Evolutionary conservation across 495 filamentous ascomycete genomes (phyloP).

Genomic region (Hypoxylon trugodes): DNA sequence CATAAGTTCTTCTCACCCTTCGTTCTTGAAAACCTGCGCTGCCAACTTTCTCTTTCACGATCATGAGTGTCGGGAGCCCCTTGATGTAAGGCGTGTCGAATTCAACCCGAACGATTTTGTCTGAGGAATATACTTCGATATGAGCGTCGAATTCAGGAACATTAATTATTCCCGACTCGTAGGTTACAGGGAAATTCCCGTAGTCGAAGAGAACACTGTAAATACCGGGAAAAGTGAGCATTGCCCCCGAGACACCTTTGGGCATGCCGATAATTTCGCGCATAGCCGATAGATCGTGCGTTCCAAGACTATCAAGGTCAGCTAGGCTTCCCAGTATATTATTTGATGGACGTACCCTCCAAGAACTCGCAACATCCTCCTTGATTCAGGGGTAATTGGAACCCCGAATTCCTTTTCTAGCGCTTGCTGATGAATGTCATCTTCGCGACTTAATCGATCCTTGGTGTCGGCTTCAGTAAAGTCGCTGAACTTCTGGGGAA

Average conservation of each 20-base stretch:
- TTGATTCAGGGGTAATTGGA: constrained; percentile 3
- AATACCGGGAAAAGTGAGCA: neutral
- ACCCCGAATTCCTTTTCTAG: constrained; percentile 2
- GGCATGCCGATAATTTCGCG: constrained; percentile 3
- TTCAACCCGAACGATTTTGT: constrained; percentile 1
- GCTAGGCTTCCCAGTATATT: neutral
- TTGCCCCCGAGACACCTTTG: neutral
- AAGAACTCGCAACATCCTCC: neutral
- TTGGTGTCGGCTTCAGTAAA: neutral
- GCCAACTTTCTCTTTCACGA: neutral
- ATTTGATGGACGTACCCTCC: neutral
- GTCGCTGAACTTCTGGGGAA: neutral
- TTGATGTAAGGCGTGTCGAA: neutral
- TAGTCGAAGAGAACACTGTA: neutral
- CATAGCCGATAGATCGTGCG: constrained; percentile 4
- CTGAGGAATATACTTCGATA: neutral
- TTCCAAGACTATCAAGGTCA: neutral
- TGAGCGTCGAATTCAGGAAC: constrained; percentile 6
- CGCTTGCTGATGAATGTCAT: neutral
- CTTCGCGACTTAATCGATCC: constrained; percentile 1
- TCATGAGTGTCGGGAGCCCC: neutral
- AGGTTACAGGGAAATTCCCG: neutral
- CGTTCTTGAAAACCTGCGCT: neutral
- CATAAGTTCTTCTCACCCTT: neutral
- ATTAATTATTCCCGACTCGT: neutral